Percentiles rank a stretch among this genome's conserved stretches.
phyloP scores from a whole-genome alignment of 352 stramenopile species.

The Ochromonadaceae sp. region DNA sequence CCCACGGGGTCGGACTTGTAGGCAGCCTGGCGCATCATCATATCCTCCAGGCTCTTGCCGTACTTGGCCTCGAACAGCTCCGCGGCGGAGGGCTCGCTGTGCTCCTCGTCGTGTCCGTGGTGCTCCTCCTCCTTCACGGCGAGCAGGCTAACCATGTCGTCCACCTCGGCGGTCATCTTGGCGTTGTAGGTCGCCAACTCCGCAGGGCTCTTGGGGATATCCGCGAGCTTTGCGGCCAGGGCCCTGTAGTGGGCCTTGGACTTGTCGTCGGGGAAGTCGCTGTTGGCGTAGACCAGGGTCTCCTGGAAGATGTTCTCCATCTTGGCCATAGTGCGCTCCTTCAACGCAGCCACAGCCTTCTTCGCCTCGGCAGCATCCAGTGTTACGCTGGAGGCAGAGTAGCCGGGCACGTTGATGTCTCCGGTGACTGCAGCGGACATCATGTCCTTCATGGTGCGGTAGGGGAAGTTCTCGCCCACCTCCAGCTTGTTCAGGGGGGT shows the following conservation, averaged over 20 bases:
- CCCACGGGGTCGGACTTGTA: not conserved
- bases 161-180: not conserved
- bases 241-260: not conserved
- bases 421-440: not conserved
- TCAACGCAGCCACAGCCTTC: not conserved
- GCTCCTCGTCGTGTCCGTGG: not conserved
- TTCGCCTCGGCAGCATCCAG: not conserved
- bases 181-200: not conserved
- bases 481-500: not conserved
- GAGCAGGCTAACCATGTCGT: not conserved
- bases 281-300: not conserved
- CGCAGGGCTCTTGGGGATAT: not conserved
- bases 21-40: not conserved
- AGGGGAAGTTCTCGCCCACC: not conserved
- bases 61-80: not conserved
- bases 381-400: not conserved
- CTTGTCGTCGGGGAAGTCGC: not conserved
- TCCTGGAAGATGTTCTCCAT: not conserved
- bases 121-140: not conserved
- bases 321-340: not conserved
- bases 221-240: not conserved
- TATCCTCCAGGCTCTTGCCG: not conserved
- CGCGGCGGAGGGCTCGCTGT: not conserved
- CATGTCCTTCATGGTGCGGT: conserved; percentile 2
- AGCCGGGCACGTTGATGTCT: not conserved